Evolutionary conservation across 2,329 filamentous ascomycete genomes (phyloP), one percentile per base, ranked within the genome.

Genomic region (Cylindrodendrum hubeiense): DNA sequence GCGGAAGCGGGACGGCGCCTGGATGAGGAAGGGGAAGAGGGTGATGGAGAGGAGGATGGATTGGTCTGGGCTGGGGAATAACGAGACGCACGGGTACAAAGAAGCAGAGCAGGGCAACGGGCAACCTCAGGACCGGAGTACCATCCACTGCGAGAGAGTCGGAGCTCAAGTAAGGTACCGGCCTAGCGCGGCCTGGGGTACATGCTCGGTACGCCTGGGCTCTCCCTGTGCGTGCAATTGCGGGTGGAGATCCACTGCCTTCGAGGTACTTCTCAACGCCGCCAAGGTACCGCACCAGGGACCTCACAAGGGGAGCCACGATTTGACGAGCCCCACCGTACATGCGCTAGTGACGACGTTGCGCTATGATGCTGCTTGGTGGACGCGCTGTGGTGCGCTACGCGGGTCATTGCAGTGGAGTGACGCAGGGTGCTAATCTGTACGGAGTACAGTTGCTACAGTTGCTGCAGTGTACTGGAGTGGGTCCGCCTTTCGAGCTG

Each of bases 161-260:
- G 47, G 47, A 63, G 60, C 60, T 58, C 60, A 63, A 50, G 60
- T 53, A 47, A 63, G 60, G 60, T 63, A 63, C 60, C 54, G 55
- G 47, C 39, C 41, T 63, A 57, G 60, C 60, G 60, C 22, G 41
- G 30, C 43, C 24, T 8, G 9, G 46, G 47, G 54, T 56, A 62
- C 51, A 50, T 30, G 5, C 17, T 19, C n/a, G 34, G 60, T 51
- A 50, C 57, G 52, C 37, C 5, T 21, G 43, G 53, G 44, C 26
- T n/a, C 39, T 34, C 22, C 26, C 21, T 21, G 30, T 63, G 58
- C 53, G 26, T 37, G 26, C 4, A 10, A 26, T 12, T 9, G 19
- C 5, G 7, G 19, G 28, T 15, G 12, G 24, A 28, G 15, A 17
- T 41, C 47, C 15, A 24, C 60, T 2, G 21, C 15, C 1, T 13